Percentiles rank a stretch among this genome's conserved stretches.
phyloP scores from a whole-genome alignment of 306 rosid species.

The Sesbania bispinosa region DNA sequence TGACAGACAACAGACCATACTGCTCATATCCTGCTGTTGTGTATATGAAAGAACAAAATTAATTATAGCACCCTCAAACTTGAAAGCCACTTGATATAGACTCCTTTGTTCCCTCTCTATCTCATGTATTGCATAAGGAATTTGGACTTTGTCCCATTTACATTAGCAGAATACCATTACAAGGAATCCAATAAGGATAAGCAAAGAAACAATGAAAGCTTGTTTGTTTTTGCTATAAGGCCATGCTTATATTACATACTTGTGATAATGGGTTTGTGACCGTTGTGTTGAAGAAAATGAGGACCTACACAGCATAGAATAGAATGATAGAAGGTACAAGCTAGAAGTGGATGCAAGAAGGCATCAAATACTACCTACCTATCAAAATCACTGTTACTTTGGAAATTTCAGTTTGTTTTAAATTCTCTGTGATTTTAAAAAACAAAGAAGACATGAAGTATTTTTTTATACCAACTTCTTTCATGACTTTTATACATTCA shows the following conservation, averaged over 20 bases:
- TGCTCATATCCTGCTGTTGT: neutral
- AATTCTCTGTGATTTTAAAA: neutral
- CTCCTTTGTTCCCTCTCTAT: conserved; percentile 18
- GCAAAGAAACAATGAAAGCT: neutral
- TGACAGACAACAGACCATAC: conserved; percentile 18
- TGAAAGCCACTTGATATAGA: conserved; percentile 31
- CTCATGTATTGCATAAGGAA: neutral
- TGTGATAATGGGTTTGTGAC: neutral
- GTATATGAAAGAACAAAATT: conserved; percentile 39
- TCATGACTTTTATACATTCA: neutral
- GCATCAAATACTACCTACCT: neutral
- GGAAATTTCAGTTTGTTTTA: neutral
- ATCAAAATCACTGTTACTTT: neutral
- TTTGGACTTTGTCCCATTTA: conserved; percentile 2
- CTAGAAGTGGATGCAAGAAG: neutral
- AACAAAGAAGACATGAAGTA: no score
- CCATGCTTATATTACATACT: neutral
- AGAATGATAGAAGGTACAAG: no score
- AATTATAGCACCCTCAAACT: conserved; percentile 27
- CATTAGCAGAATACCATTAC: neutral
- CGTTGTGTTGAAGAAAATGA: neutral
- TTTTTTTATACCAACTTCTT: neutral
- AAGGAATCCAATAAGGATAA: conserved; percentile 28
- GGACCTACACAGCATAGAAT: neutral
- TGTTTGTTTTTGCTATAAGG: conserved; percentile 2